Conservation (phyloP, 352 stramenopile genomes). For the Globisporangium ultimum region DNA sequence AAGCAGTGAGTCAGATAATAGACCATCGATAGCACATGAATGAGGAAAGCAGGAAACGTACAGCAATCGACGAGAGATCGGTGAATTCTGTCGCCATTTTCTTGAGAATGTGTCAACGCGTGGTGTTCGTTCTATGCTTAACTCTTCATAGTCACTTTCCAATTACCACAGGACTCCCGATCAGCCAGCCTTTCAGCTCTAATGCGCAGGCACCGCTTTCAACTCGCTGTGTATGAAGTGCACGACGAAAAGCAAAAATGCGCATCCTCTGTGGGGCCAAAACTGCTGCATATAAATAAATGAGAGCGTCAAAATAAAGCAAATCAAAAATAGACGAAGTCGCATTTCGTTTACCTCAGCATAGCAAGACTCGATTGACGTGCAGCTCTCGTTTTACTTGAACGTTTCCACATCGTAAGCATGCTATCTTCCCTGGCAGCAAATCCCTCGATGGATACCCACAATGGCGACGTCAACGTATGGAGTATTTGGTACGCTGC, state of each 20-base stretch:
- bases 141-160: conserved; percentile 7
- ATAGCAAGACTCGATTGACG: not conserved
- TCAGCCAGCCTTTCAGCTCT: no score
- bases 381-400: not conserved
- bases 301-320: conserved; percentile 1
- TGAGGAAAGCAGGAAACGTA: conserved; percentile 3
- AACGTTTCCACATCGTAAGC: not conserved
- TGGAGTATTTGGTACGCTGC: conserved; percentile 80
- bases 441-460: not conserved
- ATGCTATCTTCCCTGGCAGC: no score
- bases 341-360: no score
- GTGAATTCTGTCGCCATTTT: conserved; percentile 51
- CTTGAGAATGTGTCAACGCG: not conserved
- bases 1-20: not conserved
- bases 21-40: not conserved
- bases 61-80: conserved; percentile 44
- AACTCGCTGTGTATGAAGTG: not conserved
- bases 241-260: not conserved
- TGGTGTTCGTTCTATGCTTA: not conserved
- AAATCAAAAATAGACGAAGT: no score
- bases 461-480: conserved; percentile 20
- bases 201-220: no score
- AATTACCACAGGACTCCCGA: no score
- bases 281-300: conserved; percentile 3
- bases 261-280: no score